Base-by-base conservation (phyloP, 176 grass and related monocot species). In the Elaeis guineensis region DNA sequence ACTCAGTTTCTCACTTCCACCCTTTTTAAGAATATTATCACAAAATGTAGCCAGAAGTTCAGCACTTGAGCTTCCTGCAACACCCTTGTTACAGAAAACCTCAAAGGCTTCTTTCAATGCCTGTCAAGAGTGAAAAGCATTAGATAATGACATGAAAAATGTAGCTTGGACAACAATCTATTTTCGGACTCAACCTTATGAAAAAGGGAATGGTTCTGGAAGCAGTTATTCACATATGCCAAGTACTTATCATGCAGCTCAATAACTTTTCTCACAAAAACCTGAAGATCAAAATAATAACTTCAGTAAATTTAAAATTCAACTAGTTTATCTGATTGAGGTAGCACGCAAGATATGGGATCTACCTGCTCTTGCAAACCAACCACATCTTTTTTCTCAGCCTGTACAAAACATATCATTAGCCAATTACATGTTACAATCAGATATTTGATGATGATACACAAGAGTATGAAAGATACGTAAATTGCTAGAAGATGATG, bases 1-100 rank as follows among this genome's bases (percentile, higher is more conserved):
- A 17, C 88, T 99, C 6, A 93, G 88, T 58, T 99, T 99, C 28
- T 99, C 94, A 57, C 88, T 93, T 49, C 85, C 90, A 68, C 94
- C 88, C 76, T 99, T 99, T 77, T 89, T 99, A 67, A 99, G 75
- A 72, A 99, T 93, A 69, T 92, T 89, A 73, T 99, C 94, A 16
- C 94, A 93, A 73, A 99, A 99, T 6, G 88, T 86, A 71, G 88
- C 94, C 0, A 99, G 69, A 57, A 99, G 73, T 75, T 99, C 88
- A 21, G 94, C 88, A 86, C 82, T 93, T 4, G 88, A 83, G 58
- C 94, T 99, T 70, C 94, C 94, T 65, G 81, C 83, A 32, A 99
- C 85, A 56, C 79, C 79, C 71, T 99, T 93, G 57, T 93, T 99
- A 75, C 94, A 99, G 73, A 99, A 99, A 35, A 99, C 85, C 74